phyloP scores from a whole-genome alignment of 2,329 filamentous ascomycete genomes.

The Fusarium albidum region DNA sequence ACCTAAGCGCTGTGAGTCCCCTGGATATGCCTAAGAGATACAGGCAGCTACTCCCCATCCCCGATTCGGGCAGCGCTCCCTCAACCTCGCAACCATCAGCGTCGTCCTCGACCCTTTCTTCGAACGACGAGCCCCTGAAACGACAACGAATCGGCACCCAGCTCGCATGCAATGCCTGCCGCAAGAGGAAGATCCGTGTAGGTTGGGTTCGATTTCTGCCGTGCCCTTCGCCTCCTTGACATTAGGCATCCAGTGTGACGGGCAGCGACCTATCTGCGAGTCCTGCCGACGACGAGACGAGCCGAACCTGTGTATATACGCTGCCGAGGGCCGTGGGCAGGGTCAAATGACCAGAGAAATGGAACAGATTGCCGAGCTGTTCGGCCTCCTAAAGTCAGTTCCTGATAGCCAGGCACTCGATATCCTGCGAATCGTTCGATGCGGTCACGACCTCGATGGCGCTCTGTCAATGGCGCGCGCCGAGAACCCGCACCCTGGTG shows the following conservation, averaged over 20 bases:
- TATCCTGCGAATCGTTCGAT: slow-evolving; percentile 13
- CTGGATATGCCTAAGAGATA: slow-evolving; percentile 27
- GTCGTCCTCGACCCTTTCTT: slow-evolving; percentile 15
- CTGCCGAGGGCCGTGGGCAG: slow-evolving; percentile 4
- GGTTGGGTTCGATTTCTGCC: background rate
- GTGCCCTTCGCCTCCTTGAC: background rate
- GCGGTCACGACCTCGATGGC: slow-evolving; percentile 9
- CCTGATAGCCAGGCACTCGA: slow-evolving; percentile 23
- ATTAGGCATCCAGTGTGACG: slow-evolving; percentile 3
- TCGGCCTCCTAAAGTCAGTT: slow-evolving; percentile 9
- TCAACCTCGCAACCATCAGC: slow-evolving; percentile 8
- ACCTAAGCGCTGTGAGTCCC: background rate
- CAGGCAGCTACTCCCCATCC: slow-evolving; percentile 18
- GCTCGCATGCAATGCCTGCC: slow-evolving; percentile 16
- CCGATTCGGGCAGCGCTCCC: background rate
- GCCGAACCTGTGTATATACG: slow-evolving; percentile 7
- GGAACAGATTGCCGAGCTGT: slow-evolving; percentile 16
- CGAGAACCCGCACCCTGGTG: background rate
- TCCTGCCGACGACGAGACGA: slow-evolving; percentile 17
- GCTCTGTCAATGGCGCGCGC: slow-evolving; percentile 12
- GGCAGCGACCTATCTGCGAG: slow-evolving; percentile 11
- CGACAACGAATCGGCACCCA: slow-evolving; percentile 19
- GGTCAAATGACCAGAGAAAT: slow-evolving; percentile 16
- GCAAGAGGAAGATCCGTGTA: slow-evolving; percentile 22
- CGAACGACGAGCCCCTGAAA: slow-evolving; percentile 17